Percentiles rank a stretch among this genome's conserved stretches.
Conservation (phyloP, 2,329 filamentous ascomycete species). For the Camillea tinctor region DNA sequence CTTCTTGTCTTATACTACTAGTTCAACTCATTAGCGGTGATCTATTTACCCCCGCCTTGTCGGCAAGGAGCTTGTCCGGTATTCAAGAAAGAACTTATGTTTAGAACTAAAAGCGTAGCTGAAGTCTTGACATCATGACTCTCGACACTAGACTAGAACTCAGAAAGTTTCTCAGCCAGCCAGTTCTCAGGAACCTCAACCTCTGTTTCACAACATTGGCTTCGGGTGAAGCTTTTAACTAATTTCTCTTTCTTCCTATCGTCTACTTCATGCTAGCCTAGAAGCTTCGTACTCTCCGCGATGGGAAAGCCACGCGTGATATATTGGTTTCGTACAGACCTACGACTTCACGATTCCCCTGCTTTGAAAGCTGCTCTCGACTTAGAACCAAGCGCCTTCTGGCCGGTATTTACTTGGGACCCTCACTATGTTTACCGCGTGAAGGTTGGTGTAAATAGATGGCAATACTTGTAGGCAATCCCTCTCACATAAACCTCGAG, state of each 20-base stretch:
- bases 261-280: slow-evolving; percentile 11
- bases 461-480: slow-evolving; percentile 63
- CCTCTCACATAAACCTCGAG: background rate
- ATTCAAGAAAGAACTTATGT: background rate
- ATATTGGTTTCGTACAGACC: slow-evolving; percentile 78
- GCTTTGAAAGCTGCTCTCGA: slow-evolving; percentile 70
- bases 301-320: slow-evolving; percentile 54
- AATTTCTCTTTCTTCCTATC: background rate
- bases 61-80: slow-evolving; percentile 1
- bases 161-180: background rate
- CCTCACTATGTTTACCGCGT: slow-evolving; percentile 76
- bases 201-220: background rate
- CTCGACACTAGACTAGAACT: background rate
- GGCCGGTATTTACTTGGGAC: slow-evolving; percentile 79
- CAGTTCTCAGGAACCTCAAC: background rate
- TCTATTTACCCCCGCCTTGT: background rate
- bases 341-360: slow-evolving; percentile 75
- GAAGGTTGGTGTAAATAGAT: slow-evolving; percentile 69
- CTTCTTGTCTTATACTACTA: background rate
- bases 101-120: slow-evolving; percentile 13
- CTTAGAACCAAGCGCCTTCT: slow-evolving; percentile 65
- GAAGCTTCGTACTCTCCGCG: slow-evolving; percentile 16
- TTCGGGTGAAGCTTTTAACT: background rate
- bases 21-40: background rate
- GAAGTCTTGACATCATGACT: slow-evolving; percentile 24